Base-by-base conservation (phyloP, 1,284 basidiomycete genomes). In the Ceratobasidium sp. region DNA sequence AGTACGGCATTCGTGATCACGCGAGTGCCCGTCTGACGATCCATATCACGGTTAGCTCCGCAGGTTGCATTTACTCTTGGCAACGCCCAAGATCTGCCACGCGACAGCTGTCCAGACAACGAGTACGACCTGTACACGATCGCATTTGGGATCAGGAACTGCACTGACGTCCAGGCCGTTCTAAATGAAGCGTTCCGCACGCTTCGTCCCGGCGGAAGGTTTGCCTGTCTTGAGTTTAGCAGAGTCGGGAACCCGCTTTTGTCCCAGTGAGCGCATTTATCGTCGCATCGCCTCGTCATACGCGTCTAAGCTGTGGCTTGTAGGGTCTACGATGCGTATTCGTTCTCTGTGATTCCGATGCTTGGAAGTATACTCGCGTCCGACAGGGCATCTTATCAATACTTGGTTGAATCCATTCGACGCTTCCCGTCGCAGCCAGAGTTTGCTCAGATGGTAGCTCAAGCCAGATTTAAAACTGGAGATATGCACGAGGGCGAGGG, bases 111-210 rank as follows among this genome's bases (percentile, higher is more conserved):
- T 83, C 86, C 88, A 13, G 90, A 93, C 81, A 90, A 95, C 83
- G 90, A 93, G 19, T 95, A 98, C 80, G 97, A 99, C 85, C 86
- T 99, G 19, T 99, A 98, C 86, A 99, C 98, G 29, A 99, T 99
- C 82, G 96, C 98, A 0, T 99, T 99, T 82, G 97, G 98, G 44
- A 99, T 99, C 80, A 90, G 98, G 69, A 99, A 99, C 84, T 98
- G 95, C 87, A 99, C 98, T 9, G 95, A 95, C 75, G 90, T 99
- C 79, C 92, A 95, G 11, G 91, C 90, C 32, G 98, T 97, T 19
- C 87, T 99, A 57, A 87, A 88, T 77, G 96, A 99, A 84, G 98
- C 98, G 3, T 88, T 98, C 84, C 90, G 98, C 22, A 96, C 99
- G 13, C 89, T 99, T 71, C 99, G 98, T 84, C 97, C 97, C 0